phyloP scores from a whole-genome alignment of 2,329 filamentous ascomycete species.

The Cryphonectria radicalis region DNA sequence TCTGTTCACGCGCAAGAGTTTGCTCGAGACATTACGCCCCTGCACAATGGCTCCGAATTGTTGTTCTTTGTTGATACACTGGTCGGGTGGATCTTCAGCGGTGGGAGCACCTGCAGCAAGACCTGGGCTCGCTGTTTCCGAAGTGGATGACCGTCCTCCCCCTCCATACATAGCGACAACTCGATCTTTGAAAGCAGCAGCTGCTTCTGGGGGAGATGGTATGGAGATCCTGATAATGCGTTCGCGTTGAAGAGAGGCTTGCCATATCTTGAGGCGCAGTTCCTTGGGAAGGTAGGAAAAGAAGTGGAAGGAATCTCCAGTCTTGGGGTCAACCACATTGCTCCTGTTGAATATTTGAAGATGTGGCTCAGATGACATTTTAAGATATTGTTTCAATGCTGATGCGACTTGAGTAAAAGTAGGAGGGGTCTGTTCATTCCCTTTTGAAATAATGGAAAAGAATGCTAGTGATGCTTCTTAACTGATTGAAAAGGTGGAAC shows the following conservation, averaged over 20 bases:
- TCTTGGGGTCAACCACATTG: neutral
- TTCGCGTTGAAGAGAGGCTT: neutral
- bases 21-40: slow-evolving; percentile 1
- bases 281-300: slow-evolving; percentile 5
- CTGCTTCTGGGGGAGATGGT: neutral
- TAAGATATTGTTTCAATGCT: neutral
- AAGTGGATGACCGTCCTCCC: neutral
- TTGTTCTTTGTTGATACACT: neutral
- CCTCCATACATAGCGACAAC: neutral
- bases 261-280: slow-evolving; percentile 10
- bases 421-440: neutral
- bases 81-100: neutral
- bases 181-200: neutral
- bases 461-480: neutral
- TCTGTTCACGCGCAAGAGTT: neutral
- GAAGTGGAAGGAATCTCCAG: neutral
- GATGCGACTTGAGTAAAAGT: neutral
- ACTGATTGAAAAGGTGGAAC: no score
- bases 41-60: neutral
- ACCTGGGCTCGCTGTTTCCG: neutral
- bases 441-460: neutral
- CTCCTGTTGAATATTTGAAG: slow-evolving; percentile 1
- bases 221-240: neutral
- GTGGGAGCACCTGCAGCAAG: neutral
- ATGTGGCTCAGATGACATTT: slow-evolving; percentile 1